Percentiles rank a stretch among this genome's conserved stretches.
Conservation (phyloP, 2,329 filamentous ascomycete genomes). For the Pseudopithomyces maydicus region DNA sequence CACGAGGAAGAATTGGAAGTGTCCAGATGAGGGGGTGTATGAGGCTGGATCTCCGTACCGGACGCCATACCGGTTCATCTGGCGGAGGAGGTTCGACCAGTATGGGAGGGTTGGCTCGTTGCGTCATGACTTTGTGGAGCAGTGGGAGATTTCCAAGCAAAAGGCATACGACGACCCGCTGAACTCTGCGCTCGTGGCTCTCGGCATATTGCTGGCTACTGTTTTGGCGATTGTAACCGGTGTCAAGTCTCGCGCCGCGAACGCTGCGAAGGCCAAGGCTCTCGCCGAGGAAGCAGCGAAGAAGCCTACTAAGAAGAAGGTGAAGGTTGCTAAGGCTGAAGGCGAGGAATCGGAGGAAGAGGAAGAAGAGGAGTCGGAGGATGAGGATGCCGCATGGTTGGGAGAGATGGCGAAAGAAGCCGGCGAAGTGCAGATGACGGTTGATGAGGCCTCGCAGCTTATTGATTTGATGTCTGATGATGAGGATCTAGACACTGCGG, state of each 20-base stretch:
- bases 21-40: constrained; percentile 19
- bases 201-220: constrained; percentile 10
- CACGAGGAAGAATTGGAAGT: constrained; percentile 18
- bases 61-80: constrained; percentile 22
- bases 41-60: constrained; percentile 11
- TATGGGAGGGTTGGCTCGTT: constrained; percentile 24
- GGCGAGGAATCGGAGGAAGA: background rate
- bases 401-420: background rate
- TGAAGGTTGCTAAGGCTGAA: background rate
- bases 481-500: background rate
- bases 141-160: constrained; percentile 6
- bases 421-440: background rate
- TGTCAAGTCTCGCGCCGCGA: background rate
- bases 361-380: constrained; percentile 3
- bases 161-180: constrained; percentile 11
- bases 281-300: background rate
- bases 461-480: constrained; percentile 3
- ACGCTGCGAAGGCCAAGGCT: background rate
- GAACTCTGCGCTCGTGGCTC: constrained; percentile 15
- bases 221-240: constrained; percentile 7
- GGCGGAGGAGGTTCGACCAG: constrained; percentile 21
- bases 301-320: background rate
- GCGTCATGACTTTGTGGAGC: constrained; percentile 15
- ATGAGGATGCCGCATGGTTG: constrained; percentile 1
- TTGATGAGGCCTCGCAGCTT: background rate